These are phyloP conservation scores for Euphorbia schlechtendalii DNA, from an alignment of 441 rosid genomes.

Conservation along the genomic window DNA sequence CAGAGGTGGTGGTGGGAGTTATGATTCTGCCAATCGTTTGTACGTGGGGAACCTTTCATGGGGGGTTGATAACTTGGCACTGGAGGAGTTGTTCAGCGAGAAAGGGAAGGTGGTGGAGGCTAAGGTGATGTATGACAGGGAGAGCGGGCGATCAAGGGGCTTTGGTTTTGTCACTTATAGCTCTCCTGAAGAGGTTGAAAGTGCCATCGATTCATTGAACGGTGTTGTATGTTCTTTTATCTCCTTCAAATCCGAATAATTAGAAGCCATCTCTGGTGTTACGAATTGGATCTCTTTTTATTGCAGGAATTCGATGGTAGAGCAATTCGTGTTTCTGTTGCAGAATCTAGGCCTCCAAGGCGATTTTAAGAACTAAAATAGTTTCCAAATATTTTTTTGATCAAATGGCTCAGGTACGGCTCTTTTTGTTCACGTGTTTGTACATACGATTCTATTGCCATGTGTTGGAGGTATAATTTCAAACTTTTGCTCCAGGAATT, in stretches of 20 bases:
- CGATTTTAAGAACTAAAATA: conserved; percentile 48
- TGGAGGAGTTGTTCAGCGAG: conserved; percentile 68
- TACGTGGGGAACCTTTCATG: conserved; percentile 92
- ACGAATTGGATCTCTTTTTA: conserved; percentile 11
- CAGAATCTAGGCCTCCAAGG: conserved; percentile 83
- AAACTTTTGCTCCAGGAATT: conserved; percentile 14
- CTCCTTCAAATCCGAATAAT: too few species aligned
- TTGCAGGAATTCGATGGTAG: conserved; percentile 92
- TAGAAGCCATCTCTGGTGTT: not conserved
- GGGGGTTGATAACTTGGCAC: conserved; percentile 82
- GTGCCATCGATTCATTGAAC: conserved; percentile 65
- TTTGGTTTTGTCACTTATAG: conserved; percentile 89
- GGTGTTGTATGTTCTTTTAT: conserved; percentile 88
- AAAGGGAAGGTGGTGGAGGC: conserved; percentile 85
- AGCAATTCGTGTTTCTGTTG: conserved; percentile 70
- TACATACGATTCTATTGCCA: too few species aligned
- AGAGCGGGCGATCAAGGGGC: conserved; percentile 93
- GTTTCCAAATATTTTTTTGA: not conserved
- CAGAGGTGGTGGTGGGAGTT: conserved; percentile 4
- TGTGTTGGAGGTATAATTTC: not conserved
- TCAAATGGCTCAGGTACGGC: conserved; percentile 21
- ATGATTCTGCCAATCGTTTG: conserved; percentile 46
- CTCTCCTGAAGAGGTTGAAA: conserved; percentile 67
- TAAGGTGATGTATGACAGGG: conserved; percentile 82
- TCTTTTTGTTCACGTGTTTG: not conserved